Conservation (phyloP, 768 basidiomycete genomes). For the Pilatotrama ljubarskyi region DNA sequence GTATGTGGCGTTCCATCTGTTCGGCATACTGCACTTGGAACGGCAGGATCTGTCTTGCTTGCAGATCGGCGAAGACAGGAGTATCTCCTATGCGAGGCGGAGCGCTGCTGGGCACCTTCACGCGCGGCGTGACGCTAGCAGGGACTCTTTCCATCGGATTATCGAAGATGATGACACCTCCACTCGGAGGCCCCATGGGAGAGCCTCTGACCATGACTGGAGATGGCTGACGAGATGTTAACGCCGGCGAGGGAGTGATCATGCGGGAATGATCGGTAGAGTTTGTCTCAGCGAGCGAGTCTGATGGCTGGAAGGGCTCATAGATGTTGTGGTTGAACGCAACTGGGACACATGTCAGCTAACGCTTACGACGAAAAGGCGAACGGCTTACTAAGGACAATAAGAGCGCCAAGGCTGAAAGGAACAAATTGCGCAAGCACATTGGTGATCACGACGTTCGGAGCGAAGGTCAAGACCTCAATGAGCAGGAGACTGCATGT, state of each 20-base stretch:
- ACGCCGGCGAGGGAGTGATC: neutral
- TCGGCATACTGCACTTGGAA: constrained; percentile 25
- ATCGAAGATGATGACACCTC: constrained; percentile 1
- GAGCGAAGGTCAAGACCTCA: constrained; percentile 43
- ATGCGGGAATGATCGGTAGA: neutral
- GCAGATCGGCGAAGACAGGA: constrained; percentile 6
- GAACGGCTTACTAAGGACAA: constrained; percentile 41
- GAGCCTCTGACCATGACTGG: neutral
- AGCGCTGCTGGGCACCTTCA: constrained; percentile 18
- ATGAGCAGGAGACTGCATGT: constrained; percentile 44
- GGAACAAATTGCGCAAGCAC: constrained; percentile 43
- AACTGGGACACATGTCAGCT: constrained; percentile 3
- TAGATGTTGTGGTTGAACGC: constrained; percentile 19
- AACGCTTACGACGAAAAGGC: no score
- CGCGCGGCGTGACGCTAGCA: neutral
- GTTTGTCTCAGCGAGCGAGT: neutral
- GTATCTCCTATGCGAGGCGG: constrained; percentile 18
- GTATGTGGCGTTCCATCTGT: constrained; percentile 22
- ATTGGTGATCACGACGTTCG: constrained; percentile 36
- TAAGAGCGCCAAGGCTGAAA: constrained; percentile 41
- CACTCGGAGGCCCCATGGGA: neutral
- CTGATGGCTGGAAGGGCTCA: neutral
- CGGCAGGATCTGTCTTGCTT: constrained; percentile 25
- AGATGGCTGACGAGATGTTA: neutral
- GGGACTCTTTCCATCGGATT: neutral